These are phyloP conservation scores for Monilinia laxa DNA, from an alignment of 2,329 filamentous ascomycete species.

Conservation along the genomic window DNA sequence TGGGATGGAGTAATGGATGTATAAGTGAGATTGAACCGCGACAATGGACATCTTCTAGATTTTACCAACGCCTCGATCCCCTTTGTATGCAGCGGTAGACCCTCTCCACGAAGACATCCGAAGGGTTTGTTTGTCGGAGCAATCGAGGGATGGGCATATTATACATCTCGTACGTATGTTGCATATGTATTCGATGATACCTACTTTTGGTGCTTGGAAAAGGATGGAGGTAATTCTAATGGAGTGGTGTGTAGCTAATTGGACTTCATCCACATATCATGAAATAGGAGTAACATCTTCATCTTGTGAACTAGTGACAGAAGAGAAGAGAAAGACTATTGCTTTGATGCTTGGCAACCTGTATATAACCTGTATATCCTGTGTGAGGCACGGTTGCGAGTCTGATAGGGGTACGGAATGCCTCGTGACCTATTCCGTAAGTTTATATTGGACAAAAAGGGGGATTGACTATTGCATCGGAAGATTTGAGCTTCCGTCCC, in stretches of 20 bases:
- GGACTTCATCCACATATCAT: neutral
- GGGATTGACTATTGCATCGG: neutral
- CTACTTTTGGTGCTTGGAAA: neutral
- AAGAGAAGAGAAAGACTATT: neutral
- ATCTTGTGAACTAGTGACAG: neutral
- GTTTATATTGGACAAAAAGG: constrained; percentile 4
- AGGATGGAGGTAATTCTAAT: neutral
- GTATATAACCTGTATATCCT: neutral
- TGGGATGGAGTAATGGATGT: constrained; percentile 6
- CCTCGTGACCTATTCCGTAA: neutral
- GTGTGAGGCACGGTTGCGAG: neutral
- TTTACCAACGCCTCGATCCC: neutral
- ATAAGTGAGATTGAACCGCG: neutral
- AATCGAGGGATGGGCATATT: neutral
- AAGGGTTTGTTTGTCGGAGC: neutral
- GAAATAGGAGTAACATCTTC: no score
- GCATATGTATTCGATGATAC: neutral
- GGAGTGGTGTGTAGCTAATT: neutral
- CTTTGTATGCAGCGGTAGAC: neutral
- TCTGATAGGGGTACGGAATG: no score
- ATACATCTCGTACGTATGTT: neutral
- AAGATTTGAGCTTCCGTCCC: neutral
- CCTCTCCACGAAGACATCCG: neutral
- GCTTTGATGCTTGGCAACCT: neutral
- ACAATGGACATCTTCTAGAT: neutral